Evolutionary conservation across 208 protist genomes (phyloP).

Genomic region (Leishmania tropica): DNA sequence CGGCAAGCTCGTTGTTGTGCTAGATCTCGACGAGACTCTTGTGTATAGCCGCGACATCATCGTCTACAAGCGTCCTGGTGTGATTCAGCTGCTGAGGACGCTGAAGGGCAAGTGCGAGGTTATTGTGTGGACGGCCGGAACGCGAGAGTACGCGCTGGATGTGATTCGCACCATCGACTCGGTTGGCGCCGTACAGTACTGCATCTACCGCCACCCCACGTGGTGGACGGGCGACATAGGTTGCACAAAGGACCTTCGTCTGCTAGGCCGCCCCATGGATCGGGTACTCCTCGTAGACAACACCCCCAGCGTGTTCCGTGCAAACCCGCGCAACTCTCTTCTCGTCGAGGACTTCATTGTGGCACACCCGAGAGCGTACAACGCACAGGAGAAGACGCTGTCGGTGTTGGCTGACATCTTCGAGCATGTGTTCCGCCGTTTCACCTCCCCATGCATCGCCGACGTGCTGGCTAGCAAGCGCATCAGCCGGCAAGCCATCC

Average conservation of each 20-base stretch:
- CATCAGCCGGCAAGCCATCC: constrained; percentile 23
- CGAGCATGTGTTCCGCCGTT: constrained; percentile 36
- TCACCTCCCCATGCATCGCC: constrained; percentile 17
- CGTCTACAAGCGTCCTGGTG: constrained; percentile 63
- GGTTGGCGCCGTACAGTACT: constrained; percentile 50
- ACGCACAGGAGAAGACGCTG: constrained; percentile 40
- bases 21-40: constrained; percentile 91
- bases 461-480: constrained; percentile 43
- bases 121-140: constrained; percentile 88
- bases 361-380: constrained; percentile 14
- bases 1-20: constrained; percentile 81
- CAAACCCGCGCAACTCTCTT: constrained; percentile 74
- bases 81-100: constrained; percentile 55
- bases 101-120: constrained; percentile 73
- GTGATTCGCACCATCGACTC: constrained; percentile 77
- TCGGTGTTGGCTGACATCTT: constrained; percentile 44
- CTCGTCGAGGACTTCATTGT: constrained; percentile 75
- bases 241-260: constrained; percentile 82
- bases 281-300: constrained; percentile 85
- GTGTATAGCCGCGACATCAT: constrained; percentile 73
- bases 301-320: constrained; percentile 78
- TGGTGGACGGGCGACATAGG: constrained; percentile 73
- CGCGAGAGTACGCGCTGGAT: constrained; percentile 68
- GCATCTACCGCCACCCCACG: constrained; percentile 74
- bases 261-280: constrained; percentile 82